Conservation (phyloP, 176 grass and related monocot genomes). For the Oryza australiensis region DNA sequence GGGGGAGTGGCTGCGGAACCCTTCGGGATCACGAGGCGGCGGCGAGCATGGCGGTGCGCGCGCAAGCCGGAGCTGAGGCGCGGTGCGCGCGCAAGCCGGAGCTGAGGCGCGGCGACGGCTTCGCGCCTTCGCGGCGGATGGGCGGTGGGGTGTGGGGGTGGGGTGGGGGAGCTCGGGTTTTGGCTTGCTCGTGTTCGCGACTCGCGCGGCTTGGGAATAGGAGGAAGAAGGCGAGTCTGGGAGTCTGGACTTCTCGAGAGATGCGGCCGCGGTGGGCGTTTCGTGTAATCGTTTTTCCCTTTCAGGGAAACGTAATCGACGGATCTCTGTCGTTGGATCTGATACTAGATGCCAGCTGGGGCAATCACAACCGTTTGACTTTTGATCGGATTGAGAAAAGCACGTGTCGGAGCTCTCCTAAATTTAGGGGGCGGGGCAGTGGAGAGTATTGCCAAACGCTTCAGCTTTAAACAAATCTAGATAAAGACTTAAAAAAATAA, state of each 20-base stretch:
- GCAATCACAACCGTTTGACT: not conserved
- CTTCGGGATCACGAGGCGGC: constrained; percentile 26
- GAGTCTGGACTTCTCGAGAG: too few species aligned
- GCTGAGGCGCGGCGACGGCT: not conserved
- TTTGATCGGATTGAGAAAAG: not conserved
- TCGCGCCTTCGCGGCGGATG: not conserved
- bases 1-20: not conserved
- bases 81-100: not conserved
- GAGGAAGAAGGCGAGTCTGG: constrained; percentile 9
- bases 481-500: too few species aligned
- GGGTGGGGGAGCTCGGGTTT: not conserved
- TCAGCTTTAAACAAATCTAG: too few species aligned
- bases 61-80: constrained; percentile 11
- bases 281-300: not conserved
- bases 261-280: not conserved
- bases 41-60: constrained; percentile 21
- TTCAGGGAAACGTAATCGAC: not conserved
- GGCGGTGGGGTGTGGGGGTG: not conserved
- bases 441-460: too few species aligned
- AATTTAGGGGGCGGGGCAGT: too few species aligned
- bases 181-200: not conserved
- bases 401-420: too few species aligned
- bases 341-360: not conserved
- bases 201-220: not conserved
- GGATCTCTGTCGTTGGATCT: not conserved